phyloP scores from a whole-genome alignment of 441 rosid genomes.

The Manihot esculenta region DNA sequence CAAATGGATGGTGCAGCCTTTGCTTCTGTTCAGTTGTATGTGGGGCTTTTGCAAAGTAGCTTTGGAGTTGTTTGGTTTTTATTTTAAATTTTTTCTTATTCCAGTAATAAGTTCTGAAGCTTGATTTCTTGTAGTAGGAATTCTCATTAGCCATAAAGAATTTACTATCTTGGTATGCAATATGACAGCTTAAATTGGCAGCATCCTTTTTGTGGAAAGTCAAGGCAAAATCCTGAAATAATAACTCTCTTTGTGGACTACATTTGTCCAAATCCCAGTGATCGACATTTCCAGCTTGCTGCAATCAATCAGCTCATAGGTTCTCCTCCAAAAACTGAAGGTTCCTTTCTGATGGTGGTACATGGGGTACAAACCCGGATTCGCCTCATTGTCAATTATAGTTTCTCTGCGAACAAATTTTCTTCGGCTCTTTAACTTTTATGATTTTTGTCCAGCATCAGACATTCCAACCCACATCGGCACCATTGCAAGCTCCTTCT shows the following conservation, averaged over 20 bases:
- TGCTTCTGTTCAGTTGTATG: neutral
- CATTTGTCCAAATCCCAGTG: conserved; percentile 64
- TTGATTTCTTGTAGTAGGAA: conserved; percentile 32
- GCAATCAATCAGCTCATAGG: conserved; percentile 61
- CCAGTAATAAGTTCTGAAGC: neutral
- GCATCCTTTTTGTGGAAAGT: conserved; percentile 79
- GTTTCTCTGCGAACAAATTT: neutral
- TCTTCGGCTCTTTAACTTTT: neutral
- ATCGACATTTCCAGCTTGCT: conserved; percentile 60
- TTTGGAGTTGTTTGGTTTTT: neutral
- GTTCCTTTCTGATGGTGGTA: conserved; percentile 54
- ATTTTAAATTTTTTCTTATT: too few relatives aligned
- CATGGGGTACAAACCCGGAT: conserved; percentile 57
- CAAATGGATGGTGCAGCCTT: neutral
- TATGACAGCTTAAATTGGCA: conserved; percentile 77
- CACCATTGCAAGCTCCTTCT: conserved; percentile 36
- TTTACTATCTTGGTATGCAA: conserved; percentile 13
- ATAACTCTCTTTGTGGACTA: conserved; percentile 78
- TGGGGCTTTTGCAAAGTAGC: neutral
- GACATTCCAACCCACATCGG: conserved; percentile 41
- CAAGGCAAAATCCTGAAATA: conserved; percentile 78
- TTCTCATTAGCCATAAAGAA: neutral
- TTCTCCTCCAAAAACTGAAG: conserved; percentile 54
- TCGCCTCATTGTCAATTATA: neutral
- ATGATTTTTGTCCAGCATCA: conserved; percentile 17